phyloP scores from a whole-genome alignment of 2,329 filamentous ascomycete species.

The Cadophora sp. region DNA sequence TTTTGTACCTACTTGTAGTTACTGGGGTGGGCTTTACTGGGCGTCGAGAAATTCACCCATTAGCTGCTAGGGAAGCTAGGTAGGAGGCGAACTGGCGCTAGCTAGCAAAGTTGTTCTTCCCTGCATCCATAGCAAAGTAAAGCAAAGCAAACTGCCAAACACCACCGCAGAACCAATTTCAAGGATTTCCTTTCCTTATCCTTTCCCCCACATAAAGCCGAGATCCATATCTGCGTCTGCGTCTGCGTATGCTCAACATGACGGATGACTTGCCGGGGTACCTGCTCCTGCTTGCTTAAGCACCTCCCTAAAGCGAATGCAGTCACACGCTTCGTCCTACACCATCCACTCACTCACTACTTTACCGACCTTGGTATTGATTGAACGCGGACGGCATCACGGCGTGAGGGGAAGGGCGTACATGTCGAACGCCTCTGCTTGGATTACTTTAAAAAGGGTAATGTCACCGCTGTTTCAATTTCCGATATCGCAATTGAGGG shows the following conservation, averaged over 20 bases:
- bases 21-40: not conserved
- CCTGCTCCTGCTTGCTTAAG: not conserved
- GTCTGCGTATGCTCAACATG: slow-evolving; percentile 4
- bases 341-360: not conserved
- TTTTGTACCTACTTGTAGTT: slow-evolving; percentile 20
- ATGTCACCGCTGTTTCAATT: slow-evolving; percentile 1
- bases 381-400: not conserved
- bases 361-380: too few relatives aligned
- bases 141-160: not conserved
- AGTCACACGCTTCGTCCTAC: not conserved
- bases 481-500: slow-evolving; percentile 13
- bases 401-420: slow-evolving; percentile 4
- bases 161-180: not conserved
- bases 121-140: slow-evolving; percentile 1
- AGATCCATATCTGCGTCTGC: slow-evolving; percentile 9
- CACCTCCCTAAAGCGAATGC: not conserved
- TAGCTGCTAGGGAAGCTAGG: not conserved
- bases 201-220: slow-evolving; percentile 26
- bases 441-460: not conserved
- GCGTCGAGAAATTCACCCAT: slow-evolving; percentile 8
- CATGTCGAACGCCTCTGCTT: not conserved
- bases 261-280: slow-evolving; percentile 13
- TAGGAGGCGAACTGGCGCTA: slow-evolving; percentile 13
- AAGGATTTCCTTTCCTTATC: slow-evolving; percentile 2
- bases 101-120: slow-evolving; percentile 12